Percentiles rank a stretch among this genome's conserved stretches.
These are phyloP conservation scores for Globisporangium lucens DNA, from an alignment of 352 stramenopile species.

Conservation along the genomic window DNA sequence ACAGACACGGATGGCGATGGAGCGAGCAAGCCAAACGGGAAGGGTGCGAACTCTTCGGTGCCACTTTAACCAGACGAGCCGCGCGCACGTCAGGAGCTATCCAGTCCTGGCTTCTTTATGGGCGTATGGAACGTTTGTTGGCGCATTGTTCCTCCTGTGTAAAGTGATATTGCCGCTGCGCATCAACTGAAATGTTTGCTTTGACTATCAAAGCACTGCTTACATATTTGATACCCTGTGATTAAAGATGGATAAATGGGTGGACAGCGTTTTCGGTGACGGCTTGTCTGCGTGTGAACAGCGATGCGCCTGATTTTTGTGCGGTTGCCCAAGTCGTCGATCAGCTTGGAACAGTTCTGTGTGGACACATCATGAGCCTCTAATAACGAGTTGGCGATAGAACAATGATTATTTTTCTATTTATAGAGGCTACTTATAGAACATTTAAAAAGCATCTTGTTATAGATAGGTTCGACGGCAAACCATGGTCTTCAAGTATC, in stretches of 20 bases:
- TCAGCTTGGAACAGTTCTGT: background rate
- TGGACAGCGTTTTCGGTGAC: background rate
- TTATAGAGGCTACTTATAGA: background rate
- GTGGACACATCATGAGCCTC: background rate
- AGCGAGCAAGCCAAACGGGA: background rate
- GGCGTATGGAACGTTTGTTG: background rate
- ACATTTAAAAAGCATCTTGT: background rate
- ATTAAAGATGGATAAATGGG: background rate
- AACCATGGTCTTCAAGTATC: no score
- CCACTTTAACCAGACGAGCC: background rate
- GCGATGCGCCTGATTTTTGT: background rate
- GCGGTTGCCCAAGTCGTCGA: background rate
- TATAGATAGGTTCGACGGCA: background rate
- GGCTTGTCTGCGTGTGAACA: background rate
- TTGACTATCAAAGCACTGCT: background rate
- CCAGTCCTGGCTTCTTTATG: background rate
- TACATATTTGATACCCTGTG: background rate
- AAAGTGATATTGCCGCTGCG: background rate
- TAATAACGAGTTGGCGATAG: background rate
- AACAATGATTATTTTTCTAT: background rate
- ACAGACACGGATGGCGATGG: background rate
- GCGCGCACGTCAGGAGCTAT: background rate
- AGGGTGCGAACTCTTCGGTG: no score
- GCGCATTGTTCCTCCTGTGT: background rate
- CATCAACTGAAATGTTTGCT: background rate